Conservation (phyloP, 163 green algal species). For the Scenedesmus sp. region DNA sequence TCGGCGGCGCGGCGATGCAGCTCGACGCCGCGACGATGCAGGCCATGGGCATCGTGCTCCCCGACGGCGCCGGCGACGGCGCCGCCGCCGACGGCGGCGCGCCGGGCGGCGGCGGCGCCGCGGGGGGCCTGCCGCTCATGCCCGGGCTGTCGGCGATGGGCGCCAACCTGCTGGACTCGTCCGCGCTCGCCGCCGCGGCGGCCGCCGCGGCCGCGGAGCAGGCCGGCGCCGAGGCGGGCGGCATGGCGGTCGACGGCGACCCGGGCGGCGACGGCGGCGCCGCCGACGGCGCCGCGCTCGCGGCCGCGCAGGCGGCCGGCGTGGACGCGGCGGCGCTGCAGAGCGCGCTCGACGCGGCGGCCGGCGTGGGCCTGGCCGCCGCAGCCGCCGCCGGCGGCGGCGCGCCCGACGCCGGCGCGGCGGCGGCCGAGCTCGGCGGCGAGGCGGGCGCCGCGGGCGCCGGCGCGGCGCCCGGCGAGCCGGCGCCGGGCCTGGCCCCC, state of each 20-base stretch:
- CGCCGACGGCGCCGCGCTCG: background rate
- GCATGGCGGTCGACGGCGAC: background rate
- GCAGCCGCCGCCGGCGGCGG: background rate
- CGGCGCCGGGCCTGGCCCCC: too few relatives aligned
- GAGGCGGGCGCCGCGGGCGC: too few relatives aligned
- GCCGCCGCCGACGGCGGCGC: constrained; percentile 2
- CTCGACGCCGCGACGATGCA: too few relatives aligned
- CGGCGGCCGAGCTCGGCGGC: too few relatives aligned
- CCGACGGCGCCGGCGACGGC: constrained; percentile 2
- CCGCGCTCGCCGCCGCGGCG: background rate
- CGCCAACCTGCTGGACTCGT: constrained; percentile 7
- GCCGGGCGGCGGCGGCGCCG: background rate
- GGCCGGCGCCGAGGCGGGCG: background rate
- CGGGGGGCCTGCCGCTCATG: background rate
- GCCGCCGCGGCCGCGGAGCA: background rate
- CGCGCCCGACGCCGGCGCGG: constrained; percentile 5
- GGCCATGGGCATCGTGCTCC: constrained; percentile 31
- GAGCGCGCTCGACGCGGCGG: background rate
- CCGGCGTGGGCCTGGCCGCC: too few relatives aligned
- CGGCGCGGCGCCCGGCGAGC: background rate
- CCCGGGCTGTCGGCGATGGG: constrained; percentile 18
- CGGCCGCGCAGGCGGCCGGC: background rate
- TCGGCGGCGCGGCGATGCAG: constrained; percentile 27
- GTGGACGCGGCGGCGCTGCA: constrained; percentile 1
- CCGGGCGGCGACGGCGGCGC: background rate